phyloP scores from a whole-genome alignment of 805 yeast genomes.

The Starmerella apis region DNA sequence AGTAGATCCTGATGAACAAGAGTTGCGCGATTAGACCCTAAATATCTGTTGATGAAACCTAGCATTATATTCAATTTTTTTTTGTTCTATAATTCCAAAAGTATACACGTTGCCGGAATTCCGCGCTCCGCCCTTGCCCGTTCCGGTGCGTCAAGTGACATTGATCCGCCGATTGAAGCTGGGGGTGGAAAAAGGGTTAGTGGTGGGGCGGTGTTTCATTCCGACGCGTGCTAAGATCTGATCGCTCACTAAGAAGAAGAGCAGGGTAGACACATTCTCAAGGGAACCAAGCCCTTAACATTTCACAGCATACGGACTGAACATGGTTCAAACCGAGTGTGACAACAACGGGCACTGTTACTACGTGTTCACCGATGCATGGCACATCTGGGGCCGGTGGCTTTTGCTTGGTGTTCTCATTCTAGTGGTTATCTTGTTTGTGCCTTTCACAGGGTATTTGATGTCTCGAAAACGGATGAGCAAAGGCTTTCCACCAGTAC shows the following conservation, averaged over 20 bases:
- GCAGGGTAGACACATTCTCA: not conserved
- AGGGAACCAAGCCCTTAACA: not conserved
- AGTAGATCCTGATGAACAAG: too few species aligned
- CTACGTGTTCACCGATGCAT: constrained; percentile 21
- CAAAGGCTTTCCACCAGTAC: constrained; percentile 19
- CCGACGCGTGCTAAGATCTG: not conserved
- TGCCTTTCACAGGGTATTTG: constrained; percentile 25
- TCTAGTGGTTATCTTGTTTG: constrained; percentile 20
- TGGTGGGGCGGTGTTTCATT: not conserved
- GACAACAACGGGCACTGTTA: constrained; percentile 21
- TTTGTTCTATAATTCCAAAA: too few species aligned
- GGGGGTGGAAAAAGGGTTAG: not conserved
- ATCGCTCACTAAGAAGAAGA: not conserved
- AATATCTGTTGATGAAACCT: too few species aligned
- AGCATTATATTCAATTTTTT: too few species aligned
- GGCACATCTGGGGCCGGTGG: constrained; percentile 34
- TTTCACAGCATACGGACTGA: not conserved
- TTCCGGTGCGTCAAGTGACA: constrained; percentile 3
- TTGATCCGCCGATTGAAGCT: constrained; percentile 1
- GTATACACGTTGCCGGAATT: not conserved
- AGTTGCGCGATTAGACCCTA: not conserved
- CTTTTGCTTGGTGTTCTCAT: constrained; percentile 28
- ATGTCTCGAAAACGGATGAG: constrained; percentile 21
- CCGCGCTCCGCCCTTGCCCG: not conserved
- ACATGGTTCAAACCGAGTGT: constrained; percentile 13